These are phyloP conservation scores for Fraxinus platypoda DNA, from an alignment of 305 asterid species.

Conservation along the genomic window DNA sequence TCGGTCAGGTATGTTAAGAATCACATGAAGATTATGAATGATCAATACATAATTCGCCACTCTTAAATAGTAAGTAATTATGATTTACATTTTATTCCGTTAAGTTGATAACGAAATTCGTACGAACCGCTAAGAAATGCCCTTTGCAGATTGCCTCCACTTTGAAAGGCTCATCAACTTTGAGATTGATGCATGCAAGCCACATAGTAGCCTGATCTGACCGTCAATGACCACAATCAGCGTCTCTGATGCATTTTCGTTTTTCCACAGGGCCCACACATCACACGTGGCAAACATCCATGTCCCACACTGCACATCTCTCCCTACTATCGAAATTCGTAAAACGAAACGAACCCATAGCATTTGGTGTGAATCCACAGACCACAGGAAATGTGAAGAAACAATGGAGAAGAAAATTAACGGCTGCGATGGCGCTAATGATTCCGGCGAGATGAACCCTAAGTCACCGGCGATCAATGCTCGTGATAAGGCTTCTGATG, in stretches of 20 bases:
- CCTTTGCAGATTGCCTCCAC: neutral
- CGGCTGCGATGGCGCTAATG: neutral
- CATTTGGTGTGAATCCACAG: neutral
- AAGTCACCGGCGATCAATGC: constrained; percentile 17
- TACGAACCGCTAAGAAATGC: neutral
- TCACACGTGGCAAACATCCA: neutral
- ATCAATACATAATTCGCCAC: too few species aligned
- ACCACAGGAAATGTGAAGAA: neutral
- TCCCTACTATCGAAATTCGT: neutral
- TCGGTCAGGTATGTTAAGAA: too few species aligned
- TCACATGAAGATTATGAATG: too few species aligned
- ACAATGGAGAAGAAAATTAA: constrained; percentile 10
- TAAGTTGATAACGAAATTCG: too few species aligned
- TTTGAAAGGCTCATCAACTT: constrained; percentile 19
- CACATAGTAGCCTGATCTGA: constrained; percentile 18
- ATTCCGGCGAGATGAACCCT: constrained; percentile 23
- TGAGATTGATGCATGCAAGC: constrained; percentile 32
- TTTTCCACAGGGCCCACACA: neutral
- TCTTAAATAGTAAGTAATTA: too few species aligned
- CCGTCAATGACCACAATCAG: neutral
- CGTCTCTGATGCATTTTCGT: neutral
- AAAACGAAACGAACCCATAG: neutral
- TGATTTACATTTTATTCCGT: too few species aligned
- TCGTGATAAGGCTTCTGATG: constrained; percentile 25
- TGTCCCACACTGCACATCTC: neutral